A percentile compares a stretch with the other conserved stretches of the same genome.
These are phyloP conservation scores for Rhodofomes roseus DNA, from an alignment of 1,284 basidiomycete species.

Conservation along the genomic window DNA sequence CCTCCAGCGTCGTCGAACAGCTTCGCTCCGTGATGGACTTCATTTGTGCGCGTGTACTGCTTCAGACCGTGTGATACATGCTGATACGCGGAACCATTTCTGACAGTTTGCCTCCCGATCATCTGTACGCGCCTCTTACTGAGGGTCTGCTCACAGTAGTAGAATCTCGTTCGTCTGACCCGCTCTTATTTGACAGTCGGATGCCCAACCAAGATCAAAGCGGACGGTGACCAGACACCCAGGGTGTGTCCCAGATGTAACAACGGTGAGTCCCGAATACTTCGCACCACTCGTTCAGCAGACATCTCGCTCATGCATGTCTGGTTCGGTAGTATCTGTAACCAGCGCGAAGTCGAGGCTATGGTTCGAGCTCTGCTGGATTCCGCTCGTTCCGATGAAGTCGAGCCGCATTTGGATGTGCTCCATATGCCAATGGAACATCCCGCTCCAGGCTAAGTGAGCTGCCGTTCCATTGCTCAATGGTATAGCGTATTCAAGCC, in stretches of 20 bases:
- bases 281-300: constrained; percentile 3
- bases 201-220: constrained; percentile 42
- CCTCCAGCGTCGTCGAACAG: background rate
- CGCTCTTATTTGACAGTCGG: constrained; percentile 35
- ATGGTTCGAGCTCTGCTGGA: constrained; percentile 52
- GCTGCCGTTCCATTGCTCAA: constrained; percentile 16
- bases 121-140: constrained; percentile 35
- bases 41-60: constrained; percentile 6
- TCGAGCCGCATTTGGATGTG: constrained; percentile 48
- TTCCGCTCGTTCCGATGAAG: constrained; percentile 45
- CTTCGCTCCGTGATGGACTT: constrained; percentile 7
- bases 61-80: background rate
- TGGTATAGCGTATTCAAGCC: background rate
- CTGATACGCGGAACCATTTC: constrained; percentile 5
- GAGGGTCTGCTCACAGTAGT: background rate
- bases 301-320: background rate
- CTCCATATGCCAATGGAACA: constrained; percentile 46
- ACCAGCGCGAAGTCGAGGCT: constrained; percentile 43
- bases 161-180: background rate
- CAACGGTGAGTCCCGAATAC: constrained; percentile 34
- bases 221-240: constrained; percentile 37
- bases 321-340: constrained; percentile 35
- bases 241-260: constrained; percentile 48
- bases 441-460: constrained; percentile 42
- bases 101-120: constrained; percentile 46